phyloP scores from a whole-genome alignment of 2,329 filamentous ascomycete species.

The Monilinia vaccinii-corymbosi region DNA sequence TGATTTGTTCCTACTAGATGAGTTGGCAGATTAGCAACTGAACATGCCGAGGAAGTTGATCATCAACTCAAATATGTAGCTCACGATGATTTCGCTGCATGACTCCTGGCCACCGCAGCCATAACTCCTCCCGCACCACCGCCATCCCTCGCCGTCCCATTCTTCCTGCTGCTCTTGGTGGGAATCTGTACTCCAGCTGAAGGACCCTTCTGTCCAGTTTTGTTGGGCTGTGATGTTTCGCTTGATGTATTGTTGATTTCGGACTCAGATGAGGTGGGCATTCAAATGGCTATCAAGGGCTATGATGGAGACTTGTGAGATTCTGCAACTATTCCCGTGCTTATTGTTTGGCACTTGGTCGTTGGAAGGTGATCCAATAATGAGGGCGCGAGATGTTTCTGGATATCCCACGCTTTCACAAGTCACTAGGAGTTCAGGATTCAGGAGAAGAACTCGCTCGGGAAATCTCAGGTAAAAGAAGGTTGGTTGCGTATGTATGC shows the following conservation, averaged over 20 bases:
- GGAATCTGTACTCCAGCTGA: slow-evolving; percentile 23
- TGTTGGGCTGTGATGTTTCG: slow-evolving; percentile 18
- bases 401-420: not conserved
- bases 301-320: not conserved
- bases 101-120: slow-evolving; percentile 28
- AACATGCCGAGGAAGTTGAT: not conserved
- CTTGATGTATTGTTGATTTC: slow-evolving; percentile 21
- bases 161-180: slow-evolving; percentile 27
- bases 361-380: not conserved
- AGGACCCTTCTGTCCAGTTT: slow-evolving; percentile 21
- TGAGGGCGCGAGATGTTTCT: slow-evolving; percentile 9
- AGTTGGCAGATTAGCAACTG: slow-evolving; percentile 4
- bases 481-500: not conserved
- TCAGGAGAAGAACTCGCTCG: slow-evolving; percentile 18
- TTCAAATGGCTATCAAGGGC: slow-evolving; percentile 25
- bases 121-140: slow-evolving; percentile 20
- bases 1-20: slow-evolving; percentile 9
- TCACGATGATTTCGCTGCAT: slow-evolving; percentile 27
- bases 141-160: slow-evolving; percentile 29
- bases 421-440: slow-evolving; percentile 19
- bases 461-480: slow-evolving; percentile 11
- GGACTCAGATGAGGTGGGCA: slow-evolving; percentile 31
- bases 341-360: slow-evolving; percentile 10
- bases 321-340: not conserved
- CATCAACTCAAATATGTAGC: slow-evolving; percentile 9